Evolutionary conservation across 2,329 filamentous ascomycete genomes (phyloP), one percentile per base, ranked within the genome.

Genomic region (Trichoderma simmonsii): DNA sequence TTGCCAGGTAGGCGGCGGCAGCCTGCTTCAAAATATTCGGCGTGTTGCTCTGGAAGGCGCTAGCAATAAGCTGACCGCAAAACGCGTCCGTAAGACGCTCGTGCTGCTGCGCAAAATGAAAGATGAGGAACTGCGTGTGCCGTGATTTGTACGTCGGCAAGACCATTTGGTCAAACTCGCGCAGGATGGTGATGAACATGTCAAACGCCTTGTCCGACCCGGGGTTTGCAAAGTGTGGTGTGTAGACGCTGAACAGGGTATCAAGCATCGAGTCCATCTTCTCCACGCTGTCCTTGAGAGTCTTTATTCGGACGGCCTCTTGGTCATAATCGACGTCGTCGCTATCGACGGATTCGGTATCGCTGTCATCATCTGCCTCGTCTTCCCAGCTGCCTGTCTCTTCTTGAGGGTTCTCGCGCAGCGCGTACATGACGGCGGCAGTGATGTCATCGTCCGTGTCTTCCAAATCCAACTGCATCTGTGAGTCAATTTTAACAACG

Each of bases 251-350:
- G 80, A 99, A 99, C 1, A 99, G 87, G 0, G 93, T 88, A 78
- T 98, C 94, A 77, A 99, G 89, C 75, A 97, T 93, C 26, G 90
- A 89, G 81, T 99, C 96, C 83, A 99, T 91, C 83, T 98, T 98
- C 78, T 92, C 90, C 60, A 98, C 91, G 76, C 93, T 95, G 73
- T 92, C 90, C 78, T 92, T 94, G 67, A 97, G 86, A 26, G 89
- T 88, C 76, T 92, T 91, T 72, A 95, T 88, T 72, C 89, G 87
- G 70, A 85, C 88, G 11, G 86, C 83, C 69, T 90, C 88, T 71
- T 90, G 88, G 61, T 91, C 88, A 36, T 90, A 87, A 73, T 91
- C 89, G 1, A 88, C 86, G 32, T 94, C 90, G 73, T 92, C 93
- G 74, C 90, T 92, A 6, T 88, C 86, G 7, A 91, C 87, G 0